Percentiles rank a stretch among this genome's conserved stretches.
These are phyloP conservation scores for Coniosporium tulheliwenetii DNA, from an alignment of 2,329 filamentous ascomycete genomes.

Conservation along the genomic window DNA sequence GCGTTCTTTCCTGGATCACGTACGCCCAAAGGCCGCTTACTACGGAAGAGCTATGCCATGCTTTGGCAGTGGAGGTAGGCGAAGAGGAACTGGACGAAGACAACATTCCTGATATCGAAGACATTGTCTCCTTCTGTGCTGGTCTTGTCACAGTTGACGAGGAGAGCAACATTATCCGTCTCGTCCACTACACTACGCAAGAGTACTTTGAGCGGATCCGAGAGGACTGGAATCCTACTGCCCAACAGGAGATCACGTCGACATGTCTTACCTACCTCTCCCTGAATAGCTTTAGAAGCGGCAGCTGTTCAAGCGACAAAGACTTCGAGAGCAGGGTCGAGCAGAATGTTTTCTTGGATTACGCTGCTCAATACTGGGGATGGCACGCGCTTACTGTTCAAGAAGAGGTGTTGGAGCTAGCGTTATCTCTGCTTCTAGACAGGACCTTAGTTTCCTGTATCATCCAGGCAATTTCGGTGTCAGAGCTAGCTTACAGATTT, in stretches of 20 bases:
- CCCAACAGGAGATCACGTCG: conserved; percentile 8
- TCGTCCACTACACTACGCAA: conserved; percentile 15
- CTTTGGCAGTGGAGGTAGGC: conserved; percentile 21
- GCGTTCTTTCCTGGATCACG: conserved; percentile 25
- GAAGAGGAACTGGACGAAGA: conserved; percentile 10
- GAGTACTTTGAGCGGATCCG: conserved; percentile 13
- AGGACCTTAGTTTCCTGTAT: neutral
- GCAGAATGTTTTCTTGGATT: conserved; percentile 11
- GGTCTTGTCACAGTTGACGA: conserved; percentile 16
- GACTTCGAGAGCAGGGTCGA: conserved; percentile 7
- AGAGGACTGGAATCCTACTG: conserved; percentile 9
- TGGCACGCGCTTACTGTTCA: conserved; percentile 8
- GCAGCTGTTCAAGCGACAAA: conserved; percentile 4
- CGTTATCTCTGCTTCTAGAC: neutral
- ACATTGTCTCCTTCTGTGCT: conserved; percentile 12
- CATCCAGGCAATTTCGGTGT: neutral
- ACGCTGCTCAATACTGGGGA: conserved; percentile 13
- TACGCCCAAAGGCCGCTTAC: conserved; percentile 19
- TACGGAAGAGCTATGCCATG: conserved; percentile 23
- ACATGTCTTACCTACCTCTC: conserved; percentile 16
- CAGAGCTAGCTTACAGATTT: neutral
- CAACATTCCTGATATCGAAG: conserved; percentile 9
- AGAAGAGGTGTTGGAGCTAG: conserved; percentile 2
- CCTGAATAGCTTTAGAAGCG: conserved; percentile 10
- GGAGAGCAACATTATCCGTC: conserved; percentile 11